A percentile compares a stretch with the other conserved stretches of the same genome.
Conservation (phyloP, 495 filamentous ascomycete species). For the Penicillium mononematosum region DNA sequence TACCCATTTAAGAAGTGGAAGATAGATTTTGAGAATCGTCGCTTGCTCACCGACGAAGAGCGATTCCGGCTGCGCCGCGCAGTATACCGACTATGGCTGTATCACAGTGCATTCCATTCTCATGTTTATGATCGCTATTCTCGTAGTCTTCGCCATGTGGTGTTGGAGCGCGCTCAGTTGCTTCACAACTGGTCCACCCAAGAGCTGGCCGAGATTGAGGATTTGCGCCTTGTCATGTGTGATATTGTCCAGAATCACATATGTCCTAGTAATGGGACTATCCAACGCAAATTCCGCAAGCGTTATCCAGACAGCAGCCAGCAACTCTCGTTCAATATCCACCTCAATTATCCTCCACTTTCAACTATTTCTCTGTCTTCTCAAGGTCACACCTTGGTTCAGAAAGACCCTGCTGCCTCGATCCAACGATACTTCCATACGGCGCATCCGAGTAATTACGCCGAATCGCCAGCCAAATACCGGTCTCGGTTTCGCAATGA, state of each 20-base stretch:
- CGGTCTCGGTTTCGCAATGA: slow-evolving; percentile 34
- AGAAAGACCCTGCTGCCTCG: slow-evolving; percentile 7
- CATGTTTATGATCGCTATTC: slow-evolving; percentile 44
- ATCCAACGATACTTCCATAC: slow-evolving; percentile 27
- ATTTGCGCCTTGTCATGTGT: slow-evolving; percentile 48
- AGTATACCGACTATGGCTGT: slow-evolving; percentile 70
- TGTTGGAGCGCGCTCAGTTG: slow-evolving; percentile 50
- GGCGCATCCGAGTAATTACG: slow-evolving; percentile 20
- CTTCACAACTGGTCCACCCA: slow-evolving; percentile 56
- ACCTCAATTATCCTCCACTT: slow-evolving; percentile 46
- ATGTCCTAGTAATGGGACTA: slow-evolving; percentile 60
- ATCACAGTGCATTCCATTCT: slow-evolving; percentile 57
- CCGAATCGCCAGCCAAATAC: slow-evolving; percentile 31
- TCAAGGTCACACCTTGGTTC: slow-evolving; percentile 4
- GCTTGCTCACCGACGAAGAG: slow-evolving; percentile 58
- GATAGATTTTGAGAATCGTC: slow-evolving; percentile 57
- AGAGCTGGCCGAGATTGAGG: slow-evolving; percentile 59
- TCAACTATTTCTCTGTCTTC: slow-evolving; percentile 9
- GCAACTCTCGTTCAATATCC: slow-evolving; percentile 53
- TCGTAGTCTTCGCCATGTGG: slow-evolving; percentile 43
- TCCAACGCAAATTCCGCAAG: slow-evolving; percentile 56
- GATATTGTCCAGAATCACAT: slow-evolving; percentile 54
- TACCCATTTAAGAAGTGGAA: slow-evolving; percentile 71
- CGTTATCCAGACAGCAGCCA: slow-evolving; percentile 50
- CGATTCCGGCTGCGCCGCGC: slow-evolving; percentile 60